Evolutionary conservation across 257 asterid genomes (phyloP).

Genomic region (Fraxinus pennsylvanica): DNA sequence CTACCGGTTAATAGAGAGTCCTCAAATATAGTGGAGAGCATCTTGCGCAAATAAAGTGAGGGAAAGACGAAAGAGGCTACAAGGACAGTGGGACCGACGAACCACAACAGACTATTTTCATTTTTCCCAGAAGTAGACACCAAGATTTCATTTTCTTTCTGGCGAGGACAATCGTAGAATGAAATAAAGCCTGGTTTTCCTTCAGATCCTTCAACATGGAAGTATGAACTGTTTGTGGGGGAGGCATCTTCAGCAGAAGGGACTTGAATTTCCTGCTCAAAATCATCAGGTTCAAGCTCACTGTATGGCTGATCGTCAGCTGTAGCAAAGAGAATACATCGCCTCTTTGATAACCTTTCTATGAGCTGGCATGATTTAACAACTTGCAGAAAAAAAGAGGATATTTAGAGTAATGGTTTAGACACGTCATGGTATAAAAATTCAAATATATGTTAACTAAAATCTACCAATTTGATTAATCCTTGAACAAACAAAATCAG

Average conservation of each 20-base stretch:
- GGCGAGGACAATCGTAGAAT: constrained; percentile 49
- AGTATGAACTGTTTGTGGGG: constrained; percentile 31
- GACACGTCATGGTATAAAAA: not conserved
- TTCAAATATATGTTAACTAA: constrained; percentile 6
- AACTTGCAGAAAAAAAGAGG: constrained; percentile 37
- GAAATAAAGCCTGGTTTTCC: constrained; percentile 88
- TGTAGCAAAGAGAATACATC: constrained; percentile 39
- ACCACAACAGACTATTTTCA: constrained; percentile 62
- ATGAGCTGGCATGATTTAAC: constrained; percentile 43
- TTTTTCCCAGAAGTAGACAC: constrained; percentile 41
- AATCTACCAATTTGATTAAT: not conserved
- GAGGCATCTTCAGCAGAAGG: constrained; percentile 46
- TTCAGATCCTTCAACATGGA: constrained; percentile 44
- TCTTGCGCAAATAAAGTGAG: constrained; percentile 87
- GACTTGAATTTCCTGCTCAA: constrained; percentile 45
- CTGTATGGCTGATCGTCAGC: constrained; percentile 50
- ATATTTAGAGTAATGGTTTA: not conserved
- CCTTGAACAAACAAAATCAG: constrained; percentile 10
- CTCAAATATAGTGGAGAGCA: constrained; percentile 77
- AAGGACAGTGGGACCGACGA: constrained; percentile 79
- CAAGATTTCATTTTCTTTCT: constrained; percentile 38
- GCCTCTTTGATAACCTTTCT: constrained; percentile 37
- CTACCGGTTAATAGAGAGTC: constrained; percentile 91
- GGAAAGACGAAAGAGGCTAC: constrained; percentile 90
- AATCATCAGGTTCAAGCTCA: constrained; percentile 52